phyloP scores from a whole-genome alignment of 2,329 filamentous ascomycete species.

The Acrocalymma vagum region DNA sequence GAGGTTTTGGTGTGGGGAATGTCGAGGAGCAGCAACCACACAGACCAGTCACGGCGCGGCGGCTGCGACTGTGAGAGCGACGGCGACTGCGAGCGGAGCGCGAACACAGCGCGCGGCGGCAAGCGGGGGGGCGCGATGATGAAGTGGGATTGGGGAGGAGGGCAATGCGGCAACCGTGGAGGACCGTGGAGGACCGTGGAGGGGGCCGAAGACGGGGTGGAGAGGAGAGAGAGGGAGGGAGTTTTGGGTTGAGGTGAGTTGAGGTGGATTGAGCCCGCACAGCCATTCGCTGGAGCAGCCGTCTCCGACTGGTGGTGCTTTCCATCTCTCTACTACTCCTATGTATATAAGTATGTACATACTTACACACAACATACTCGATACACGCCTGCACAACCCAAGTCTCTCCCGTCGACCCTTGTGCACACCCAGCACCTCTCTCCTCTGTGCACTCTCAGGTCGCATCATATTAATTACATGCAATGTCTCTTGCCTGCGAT shows the following conservation, averaged over 20 bases:
- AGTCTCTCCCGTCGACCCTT: too few species aligned
- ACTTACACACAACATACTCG: too few species aligned
- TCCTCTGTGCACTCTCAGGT: too few species aligned
- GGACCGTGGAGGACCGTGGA: slow-evolving; percentile 1
- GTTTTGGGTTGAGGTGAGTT: slow-evolving; percentile 9
- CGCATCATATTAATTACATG: too few species aligned
- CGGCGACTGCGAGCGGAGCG: slow-evolving; percentile 6
- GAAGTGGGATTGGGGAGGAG: neutral
- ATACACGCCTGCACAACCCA: too few species aligned
- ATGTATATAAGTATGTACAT: too few species aligned
- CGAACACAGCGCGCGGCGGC: slow-evolving; percentile 10
- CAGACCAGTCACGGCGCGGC: neutral
- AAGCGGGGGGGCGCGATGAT: neutral
- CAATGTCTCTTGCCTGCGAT: too few species aligned
- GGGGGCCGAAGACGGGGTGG: slow-evolving; percentile 7
- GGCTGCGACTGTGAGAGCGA: slow-evolving; percentile 10
- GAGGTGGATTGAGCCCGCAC: slow-evolving; percentile 11
- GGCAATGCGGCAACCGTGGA: slow-evolving; percentile 2
- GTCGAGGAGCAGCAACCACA: slow-evolving; percentile 4
- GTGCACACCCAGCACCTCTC: too few species aligned
- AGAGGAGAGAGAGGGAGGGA: slow-evolving; percentile 2
- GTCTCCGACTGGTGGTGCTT: slow-evolving; percentile 31
- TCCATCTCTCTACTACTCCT: neutral
- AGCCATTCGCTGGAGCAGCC: slow-evolving; percentile 31
- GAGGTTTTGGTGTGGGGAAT: slow-evolving; percentile 26